These are phyloP conservation scores for Trypanosoma platydactyli DNA, from an alignment of 208 protist species.

Conservation along the genomic window DNA sequence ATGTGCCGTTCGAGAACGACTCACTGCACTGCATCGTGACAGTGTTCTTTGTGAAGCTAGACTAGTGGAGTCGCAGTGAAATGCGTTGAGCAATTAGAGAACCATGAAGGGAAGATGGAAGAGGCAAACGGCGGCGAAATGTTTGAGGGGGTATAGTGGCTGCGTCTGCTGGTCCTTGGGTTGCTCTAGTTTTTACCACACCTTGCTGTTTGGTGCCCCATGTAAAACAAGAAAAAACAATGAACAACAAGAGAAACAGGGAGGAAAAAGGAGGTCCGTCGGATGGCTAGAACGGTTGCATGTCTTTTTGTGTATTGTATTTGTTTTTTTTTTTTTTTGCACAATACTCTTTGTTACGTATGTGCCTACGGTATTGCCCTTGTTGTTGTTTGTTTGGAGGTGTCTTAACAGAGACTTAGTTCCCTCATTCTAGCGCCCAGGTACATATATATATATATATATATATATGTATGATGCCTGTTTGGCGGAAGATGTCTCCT, in stretches of 20 bases:
- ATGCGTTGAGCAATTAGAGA: constrained; percentile 5
- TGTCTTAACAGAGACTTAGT: background rate
- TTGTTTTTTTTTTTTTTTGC: too few relatives aligned
- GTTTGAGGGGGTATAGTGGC: background rate
- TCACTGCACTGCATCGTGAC: constrained; percentile 81
- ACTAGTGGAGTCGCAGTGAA: constrained; percentile 36
- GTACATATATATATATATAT: constrained; percentile 7
- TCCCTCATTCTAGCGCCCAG: too few relatives aligned
- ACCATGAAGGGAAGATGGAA: constrained; percentile 12
- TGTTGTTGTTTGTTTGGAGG: background rate
- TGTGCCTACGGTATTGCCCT: background rate
- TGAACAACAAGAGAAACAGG: background rate
- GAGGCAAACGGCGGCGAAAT: background rate
- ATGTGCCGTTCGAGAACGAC: constrained; percentile 87
- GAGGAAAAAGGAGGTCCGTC: too few relatives aligned
- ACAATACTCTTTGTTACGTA: background rate
- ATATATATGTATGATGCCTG: background rate
- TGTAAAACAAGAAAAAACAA: constrained; percentile 2
- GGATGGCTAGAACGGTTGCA: too few relatives aligned
- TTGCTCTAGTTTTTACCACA: too few relatives aligned
- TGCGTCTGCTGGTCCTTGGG: background rate
- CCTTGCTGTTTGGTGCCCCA: background rate
- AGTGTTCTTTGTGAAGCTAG: constrained; percentile 88
- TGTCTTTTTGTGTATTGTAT: too few relatives aligned
- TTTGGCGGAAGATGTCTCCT: background rate